Evolutionary conservation across 2,329 filamentous ascomycete species (phyloP).

Genomic region (Pseudogymnoascus sp.): DNA sequence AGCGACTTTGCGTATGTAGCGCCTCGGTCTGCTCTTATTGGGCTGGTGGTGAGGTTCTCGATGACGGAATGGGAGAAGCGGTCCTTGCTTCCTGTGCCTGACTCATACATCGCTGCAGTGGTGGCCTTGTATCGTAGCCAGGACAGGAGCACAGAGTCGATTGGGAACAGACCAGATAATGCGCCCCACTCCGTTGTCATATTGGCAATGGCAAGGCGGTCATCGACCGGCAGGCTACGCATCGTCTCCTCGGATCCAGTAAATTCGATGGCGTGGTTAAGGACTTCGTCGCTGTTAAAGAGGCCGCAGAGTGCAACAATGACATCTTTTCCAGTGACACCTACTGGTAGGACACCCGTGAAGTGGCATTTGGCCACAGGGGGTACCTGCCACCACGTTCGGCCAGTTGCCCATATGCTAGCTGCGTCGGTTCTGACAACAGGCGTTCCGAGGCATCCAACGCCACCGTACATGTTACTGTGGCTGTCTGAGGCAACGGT

Average conservation of each 20-base stretch:
- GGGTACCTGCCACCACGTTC: slow-evolving; percentile 85
- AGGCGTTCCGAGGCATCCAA: slow-evolving; percentile 69
- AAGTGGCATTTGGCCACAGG: slow-evolving; percentile 75
- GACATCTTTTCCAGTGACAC: slow-evolving; percentile 88
- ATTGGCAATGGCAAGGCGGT: slow-evolving; percentile 66
- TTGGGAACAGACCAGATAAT: slow-evolving; percentile 67
- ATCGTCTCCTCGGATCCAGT: slow-evolving; percentile 72
- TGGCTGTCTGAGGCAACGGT: slow-evolving; percentile 74
- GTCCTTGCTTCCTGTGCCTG: slow-evolving; percentile 37
- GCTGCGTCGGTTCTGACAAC: slow-evolving; percentile 85
- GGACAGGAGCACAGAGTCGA: slow-evolving; percentile 61
- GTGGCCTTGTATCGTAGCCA: slow-evolving; percentile 78
- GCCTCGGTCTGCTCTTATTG: slow-evolving; percentile 62
- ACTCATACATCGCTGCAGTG: slow-evolving; percentile 53
- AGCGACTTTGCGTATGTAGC: slow-evolving; percentile 78
- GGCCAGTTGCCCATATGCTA: slow-evolving; percentile 73
- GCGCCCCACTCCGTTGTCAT: slow-evolving; percentile 82
- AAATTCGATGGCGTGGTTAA: slow-evolving; percentile 90
- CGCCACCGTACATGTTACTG: slow-evolving; percentile 74
- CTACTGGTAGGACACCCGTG: slow-evolving; percentile 64
- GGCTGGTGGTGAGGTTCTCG: slow-evolving; percentile 63
- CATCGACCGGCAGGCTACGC: slow-evolving; percentile 62
- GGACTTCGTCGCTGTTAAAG: slow-evolving; percentile 78
- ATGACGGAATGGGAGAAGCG: slow-evolving; percentile 67
- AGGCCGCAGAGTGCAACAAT: slow-evolving; percentile 83